Conservation (phyloP, 1,139 yeast genomes). For the Scheffersomyces quercinus region DNA sequence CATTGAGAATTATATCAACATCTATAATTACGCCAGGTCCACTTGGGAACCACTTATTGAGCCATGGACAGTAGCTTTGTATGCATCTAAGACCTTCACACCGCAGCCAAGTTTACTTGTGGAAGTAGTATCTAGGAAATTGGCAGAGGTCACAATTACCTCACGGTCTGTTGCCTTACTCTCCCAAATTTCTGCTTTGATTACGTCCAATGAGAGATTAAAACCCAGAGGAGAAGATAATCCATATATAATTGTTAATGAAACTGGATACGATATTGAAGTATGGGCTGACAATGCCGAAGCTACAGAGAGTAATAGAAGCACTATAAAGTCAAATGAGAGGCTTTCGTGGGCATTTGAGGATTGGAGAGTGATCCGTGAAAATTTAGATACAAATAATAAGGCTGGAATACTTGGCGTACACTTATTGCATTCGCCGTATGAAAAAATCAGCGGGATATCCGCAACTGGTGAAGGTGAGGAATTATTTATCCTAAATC, state of each 20-base stretch:
- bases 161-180: constrained; percentile 78
- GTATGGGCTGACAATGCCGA: constrained; percentile 66
- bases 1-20: constrained; percentile 70
- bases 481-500: constrained; percentile 65
- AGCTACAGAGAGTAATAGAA: constrained; percentile 18
- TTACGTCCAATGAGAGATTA: constrained; percentile 53
- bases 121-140: constrained; percentile 70
- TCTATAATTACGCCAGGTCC: constrained; percentile 87
- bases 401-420: constrained; percentile 63
- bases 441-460: constrained; percentile 53
- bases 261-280: constrained; percentile 78
- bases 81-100: constrained; percentile 52
- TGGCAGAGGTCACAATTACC: constrained; percentile 80
- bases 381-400: constrained; percentile 68
- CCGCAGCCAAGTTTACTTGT: constrained; percentile 51
- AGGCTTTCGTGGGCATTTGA: constrained; percentile 87
- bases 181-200: constrained; percentile 63
- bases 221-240: constrained; percentile 77
- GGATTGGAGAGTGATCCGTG: constrained; percentile 88
- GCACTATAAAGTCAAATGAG: constrained; percentile 49
- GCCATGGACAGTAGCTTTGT: constrained; percentile 80
- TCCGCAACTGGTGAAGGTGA: constrained; percentile 86
- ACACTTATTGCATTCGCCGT: constrained; percentile 54
- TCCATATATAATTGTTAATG: constrained; percentile 79
- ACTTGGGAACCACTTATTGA: constrained; percentile 97